A percentile compares a stretch with the other conserved stretches of the same genome.
Conservation (phyloP, 2,329 filamentous ascomycete genomes). For the Fusarium longipes region DNA sequence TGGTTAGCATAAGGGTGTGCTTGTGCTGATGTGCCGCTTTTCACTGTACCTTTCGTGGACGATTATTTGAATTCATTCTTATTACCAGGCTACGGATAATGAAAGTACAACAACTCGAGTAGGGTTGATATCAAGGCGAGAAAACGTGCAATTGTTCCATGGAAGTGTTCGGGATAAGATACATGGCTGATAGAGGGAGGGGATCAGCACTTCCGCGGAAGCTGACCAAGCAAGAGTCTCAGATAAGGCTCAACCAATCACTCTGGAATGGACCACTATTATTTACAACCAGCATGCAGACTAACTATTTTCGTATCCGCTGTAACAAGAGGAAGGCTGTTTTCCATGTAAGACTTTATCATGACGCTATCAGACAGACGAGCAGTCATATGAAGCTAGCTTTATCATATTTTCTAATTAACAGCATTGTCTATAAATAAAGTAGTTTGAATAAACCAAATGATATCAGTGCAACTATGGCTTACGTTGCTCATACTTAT, state of each 20-base stretch:
- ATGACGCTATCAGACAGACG: no score
- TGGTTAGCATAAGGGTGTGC: background rate
- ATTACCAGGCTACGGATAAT: fast-evolving
- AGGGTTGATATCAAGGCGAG: background rate
- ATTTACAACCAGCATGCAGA: no score
- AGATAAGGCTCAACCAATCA: background rate
- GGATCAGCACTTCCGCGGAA: constrained; percentile 14
- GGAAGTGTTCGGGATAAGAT: background rate
- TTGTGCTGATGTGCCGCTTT: background rate
- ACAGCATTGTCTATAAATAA: no score
- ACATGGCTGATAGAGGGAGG: background rate
- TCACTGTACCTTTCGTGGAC: constrained; percentile 3
- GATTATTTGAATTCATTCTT: background rate
- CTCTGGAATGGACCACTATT: background rate
- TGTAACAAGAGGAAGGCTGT: no score
- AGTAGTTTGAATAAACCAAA: no score
- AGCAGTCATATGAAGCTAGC: no score
- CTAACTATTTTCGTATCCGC: no score
- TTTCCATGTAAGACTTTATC: no score
- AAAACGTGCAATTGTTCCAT: background rate
- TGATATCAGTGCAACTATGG: no score
- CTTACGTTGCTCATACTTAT: no score
- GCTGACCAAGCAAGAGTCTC: constrained; percentile 8
- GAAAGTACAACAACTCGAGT: fast-evolving
- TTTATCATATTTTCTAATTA: no score